Evolutionary conservation across 257 asterid genomes (phyloP), one percentile per base, ranked within the genome.

Genomic region (Plantago elongata): DNA sequence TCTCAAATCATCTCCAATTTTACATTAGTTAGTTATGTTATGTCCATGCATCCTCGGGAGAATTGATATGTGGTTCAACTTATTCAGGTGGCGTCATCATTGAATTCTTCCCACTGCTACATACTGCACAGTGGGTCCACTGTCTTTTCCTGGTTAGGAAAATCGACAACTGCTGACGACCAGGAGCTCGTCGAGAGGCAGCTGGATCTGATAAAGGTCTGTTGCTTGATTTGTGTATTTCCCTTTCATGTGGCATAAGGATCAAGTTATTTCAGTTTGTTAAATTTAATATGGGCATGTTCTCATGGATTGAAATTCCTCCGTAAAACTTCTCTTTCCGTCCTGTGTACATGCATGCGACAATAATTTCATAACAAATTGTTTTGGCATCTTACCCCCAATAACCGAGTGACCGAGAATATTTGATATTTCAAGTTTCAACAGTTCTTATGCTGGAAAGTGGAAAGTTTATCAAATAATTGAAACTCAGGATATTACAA

Each of bases 161-260:
- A 72, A 70, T 90, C 85, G 54, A 90, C 99, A 55, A 67, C 96
- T 45, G 72, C 96, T 9, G 99, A 87, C 46, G 90, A 83, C 75
- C 99, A 84, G 60, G 99, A 94, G 71, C 84, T 87, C 58, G 96
- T 78, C n/a, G 99, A 94, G 83, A 85, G 99, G 81, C 94, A 79
- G 80, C 88, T 94, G 63, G 99, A 94, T 81, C 70, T 90, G 57
- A 85, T 94, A 74, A 87, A 84, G 96, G 99, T 87, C 69, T 14
- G 75, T 66, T 60, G 27, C 52, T 64, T 13, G 46, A 50, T 60
- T 34, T 57, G 47, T 47, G 45, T 65, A 67, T 57, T 54, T 47
- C 37, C 71, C 42, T 63, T 63, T 12, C 46, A 63, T 22, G 51
- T 38, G 14, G 16, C 27, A 61, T 18, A n/a, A 45, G 50, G 12